Evolutionary conservation across 176 grass and related monocot species (phyloP), one percentile per base, ranked within the genome.

Genomic region (Bromus sterilis): DNA sequence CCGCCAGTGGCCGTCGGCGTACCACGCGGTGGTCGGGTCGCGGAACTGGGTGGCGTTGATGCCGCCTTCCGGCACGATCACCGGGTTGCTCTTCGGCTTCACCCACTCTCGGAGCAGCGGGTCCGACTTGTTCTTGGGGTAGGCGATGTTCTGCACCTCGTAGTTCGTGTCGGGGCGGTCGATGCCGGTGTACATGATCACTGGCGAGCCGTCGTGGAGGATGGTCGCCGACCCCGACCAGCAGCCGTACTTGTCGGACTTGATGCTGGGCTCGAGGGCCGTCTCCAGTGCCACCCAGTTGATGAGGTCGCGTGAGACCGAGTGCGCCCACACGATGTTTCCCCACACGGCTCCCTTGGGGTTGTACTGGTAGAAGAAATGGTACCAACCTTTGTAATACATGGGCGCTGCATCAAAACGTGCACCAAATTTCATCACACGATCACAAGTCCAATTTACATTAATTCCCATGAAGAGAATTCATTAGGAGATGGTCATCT

Each of bases 281-380:
- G 93, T 75, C 42, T 86, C 59, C 23, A 95, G 78, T 2, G 87
- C 46, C 7, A 92, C 36, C 93, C 93, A 95, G 73, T 95, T 92
- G 78, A 95, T 92, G 44, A 95, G 84, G 35, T 95, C 89, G 0
- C 41, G 90, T 2, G 93, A 95, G 36, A 90, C 81, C 3, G 93
- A 95, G 78, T 92, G 93, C 8, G 53, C 93, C 93, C 93, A 95
- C 33, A 89, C 93, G 21, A 92, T 92, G 77, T 95, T 92, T 23
- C 85, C 82, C 73, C 87, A 89, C 13, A 93, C 78, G 0, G 93
- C 78, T 15, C 93, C 82, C 26, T 92, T 85, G 14, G 90, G 93
- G 46, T 92, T 92, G 57, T 95, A 92, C 34, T 92, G 90, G 59
- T 90, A 95, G 82, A 95, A 92, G 2, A 95, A 33, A 35, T 95